Evolutionary conservation across 495 filamentous ascomycete genomes (phyloP), one percentile per base, ranked within the genome.

Genomic region (Aspergillus bertholletiae): DNA sequence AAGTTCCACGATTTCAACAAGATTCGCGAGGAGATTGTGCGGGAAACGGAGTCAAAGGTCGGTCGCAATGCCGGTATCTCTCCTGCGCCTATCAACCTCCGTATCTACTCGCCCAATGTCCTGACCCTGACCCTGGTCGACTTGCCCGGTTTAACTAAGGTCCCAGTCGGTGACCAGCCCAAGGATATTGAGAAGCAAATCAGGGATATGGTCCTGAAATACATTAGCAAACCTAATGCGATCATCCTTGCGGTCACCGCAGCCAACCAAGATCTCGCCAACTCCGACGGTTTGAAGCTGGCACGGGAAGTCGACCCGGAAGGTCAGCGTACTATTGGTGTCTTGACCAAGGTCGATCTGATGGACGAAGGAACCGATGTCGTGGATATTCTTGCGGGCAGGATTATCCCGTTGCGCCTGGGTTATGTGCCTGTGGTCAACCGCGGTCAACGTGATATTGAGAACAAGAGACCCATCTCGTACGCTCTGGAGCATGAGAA

Each of bases 331-430:
- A 99, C 95, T 21, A 99, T 99, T 57, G 95, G 95, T 78, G 95
- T 99, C 59, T 81, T 99, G 65, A 97, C 93, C 52, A 99, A 99
- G 80, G 92, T 99, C 49, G 95, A 99, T 73, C 76, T 99, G 71
- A 99, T 99, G 95, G 95, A 99, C 73, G 92, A 97, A 26, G 95
- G 95, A 34, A 99, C 95, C 32, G 95, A 99, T 67, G 95, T 99
- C 17, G 94, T 99, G 60, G 95, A 99, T 77, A 99, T 99, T 78
- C 83, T 99, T 62, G 94, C 95, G 63, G 95, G 95, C 54, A 88
- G 95, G 65, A 94, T 99, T 73, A 97, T 99, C 68, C 95, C 95
- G 17, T 70, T 99, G 59, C 87, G 95, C 53, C 73, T 99, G 54
- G 95, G 95, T 58, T 99, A 99, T 68, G 95, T 99, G 18, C 95